These are phyloP conservation scores for Tylopilus sp. DNA, from an alignment of 768 basidiomycete species.

Conservation along the genomic window DNA sequence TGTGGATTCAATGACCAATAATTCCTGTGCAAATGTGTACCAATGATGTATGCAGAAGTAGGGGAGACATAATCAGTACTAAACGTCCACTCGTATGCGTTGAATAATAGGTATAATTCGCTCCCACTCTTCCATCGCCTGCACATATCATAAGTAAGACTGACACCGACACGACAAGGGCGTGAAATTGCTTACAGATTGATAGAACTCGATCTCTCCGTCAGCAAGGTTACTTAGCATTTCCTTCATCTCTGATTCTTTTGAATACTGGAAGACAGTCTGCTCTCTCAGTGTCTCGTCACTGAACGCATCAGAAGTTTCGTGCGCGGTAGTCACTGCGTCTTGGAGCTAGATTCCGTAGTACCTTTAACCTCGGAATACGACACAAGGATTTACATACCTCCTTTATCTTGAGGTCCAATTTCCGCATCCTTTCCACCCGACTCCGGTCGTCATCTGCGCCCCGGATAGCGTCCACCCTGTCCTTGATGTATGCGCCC, in stretches of 20 bases:
- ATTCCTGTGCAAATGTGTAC: constrained; percentile 9
- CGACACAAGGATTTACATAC: constrained; percentile 36
- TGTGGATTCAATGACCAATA: constrained; percentile 1
- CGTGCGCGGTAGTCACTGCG: constrained; percentile 91
- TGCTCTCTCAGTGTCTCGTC: constrained; percentile 94
- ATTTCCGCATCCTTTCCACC: constrained; percentile 89
- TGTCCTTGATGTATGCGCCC: constrained; percentile 86
- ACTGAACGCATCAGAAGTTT: constrained; percentile 95
- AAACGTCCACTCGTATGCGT: constrained; percentile 91
- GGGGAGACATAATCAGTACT: constrained; percentile 29
- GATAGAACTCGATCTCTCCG: constrained; percentile 94
- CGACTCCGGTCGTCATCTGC: constrained; percentile 91
- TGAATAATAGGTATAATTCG: constrained; percentile 90
- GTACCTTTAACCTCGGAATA: background rate
- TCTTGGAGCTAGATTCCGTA: constrained; percentile 73
- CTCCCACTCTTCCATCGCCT: constrained; percentile 98
- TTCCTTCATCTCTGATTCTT: constrained; percentile 97
- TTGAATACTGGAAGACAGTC: constrained; percentile 81
- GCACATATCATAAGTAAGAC: constrained; percentile 7
- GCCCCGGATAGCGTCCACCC: constrained; percentile 87
- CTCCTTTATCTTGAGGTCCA: constrained; percentile 95
- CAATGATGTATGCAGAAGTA: constrained; percentile 12
- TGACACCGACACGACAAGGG: background rate
- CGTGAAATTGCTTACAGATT: constrained; percentile 51
- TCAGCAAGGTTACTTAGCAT: constrained; percentile 86